Base-by-base conservation (phyloP, 768 basidiomycete species). In the Tremella yokohamensis region DNA sequence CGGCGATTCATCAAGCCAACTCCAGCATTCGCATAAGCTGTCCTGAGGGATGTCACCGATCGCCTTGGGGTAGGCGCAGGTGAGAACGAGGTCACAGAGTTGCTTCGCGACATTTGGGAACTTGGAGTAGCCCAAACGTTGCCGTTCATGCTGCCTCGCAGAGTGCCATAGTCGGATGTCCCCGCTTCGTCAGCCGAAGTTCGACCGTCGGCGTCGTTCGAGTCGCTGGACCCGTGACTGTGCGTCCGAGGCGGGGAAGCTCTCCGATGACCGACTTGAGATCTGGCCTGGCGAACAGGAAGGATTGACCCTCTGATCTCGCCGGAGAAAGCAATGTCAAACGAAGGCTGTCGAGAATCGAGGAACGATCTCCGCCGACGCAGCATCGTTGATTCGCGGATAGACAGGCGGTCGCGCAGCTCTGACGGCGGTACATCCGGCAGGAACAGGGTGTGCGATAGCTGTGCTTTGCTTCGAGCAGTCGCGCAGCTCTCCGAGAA, bases 401-500 rank as follows among this genome's bases (percentile, higher is more conserved):
- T 60, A 1, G 69, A 65, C 45, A 68, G 40, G 20, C 64, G 57
- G 25, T 62, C 62, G 20, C 65, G 66, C 20, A 63, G 34, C 7
- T 62, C 54, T 4, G 38, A 22, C n/a, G 44, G 18, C 3, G 61
- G 40, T 1, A 25, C 25, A 38, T 65, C 66, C 22, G 67, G 67
- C 9, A 69, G 52, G 57, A 74, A 74, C 11, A 72, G 58, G 6
- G 58, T 47, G 29, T 66, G 69, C 11, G 63, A 56, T 12, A 72
- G 19, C 54, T 70, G 67, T 38, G 72, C 68, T 54, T 68, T 67
- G 48, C 81, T 82, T 42, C 92, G 83, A 15, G 86, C 87, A 1
- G 83, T 81, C 24, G 86, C 76, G 62, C 87, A 87, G 20, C 80
- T 79, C 58, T 86, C 84, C 11, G 90, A 91, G 65, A 87, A 84